A percentile compares a stretch with the other conserved stretches of the same genome.
Evolutionary conservation across 2,329 filamentous ascomycete genomes (phyloP).

Genomic region (Colletotrichum coccodes): DNA sequence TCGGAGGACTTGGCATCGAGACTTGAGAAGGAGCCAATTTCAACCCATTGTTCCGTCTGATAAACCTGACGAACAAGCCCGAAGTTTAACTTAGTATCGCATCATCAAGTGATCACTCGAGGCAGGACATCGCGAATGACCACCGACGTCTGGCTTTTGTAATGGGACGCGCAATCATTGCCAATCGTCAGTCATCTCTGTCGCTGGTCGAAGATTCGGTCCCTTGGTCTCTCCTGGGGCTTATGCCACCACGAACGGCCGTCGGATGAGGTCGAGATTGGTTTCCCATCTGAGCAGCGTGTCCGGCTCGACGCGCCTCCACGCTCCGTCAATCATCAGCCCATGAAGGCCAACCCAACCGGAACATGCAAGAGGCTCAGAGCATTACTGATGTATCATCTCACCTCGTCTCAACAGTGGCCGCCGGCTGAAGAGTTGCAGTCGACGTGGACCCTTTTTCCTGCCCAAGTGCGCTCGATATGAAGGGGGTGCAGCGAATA

Average conservation of each 20-base stretch:
- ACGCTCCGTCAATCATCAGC: slow-evolving; percentile 10
- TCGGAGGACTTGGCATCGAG: not conserved
- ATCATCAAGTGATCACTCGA: not conserved
- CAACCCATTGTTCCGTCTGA: not conserved
- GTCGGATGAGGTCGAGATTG: not conserved
- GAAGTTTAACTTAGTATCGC: not conserved
- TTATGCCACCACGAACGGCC: not conserved
- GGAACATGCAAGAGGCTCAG: not conserved
- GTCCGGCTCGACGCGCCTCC: slow-evolving; percentile 12
- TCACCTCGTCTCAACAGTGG: not conserved
- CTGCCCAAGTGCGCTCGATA: not conserved
- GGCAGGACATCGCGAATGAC: not conserved
- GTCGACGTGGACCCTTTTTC: slow-evolving; percentile 7
- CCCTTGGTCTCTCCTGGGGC: not conserved
- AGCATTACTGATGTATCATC: not conserved
- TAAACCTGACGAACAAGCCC: not conserved
- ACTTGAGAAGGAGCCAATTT: not conserved
- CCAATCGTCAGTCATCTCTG: slow-evolving; percentile 6
- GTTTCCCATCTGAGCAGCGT: not conserved
- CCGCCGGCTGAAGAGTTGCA: slow-evolving; percentile 6
- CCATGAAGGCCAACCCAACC: not conserved
- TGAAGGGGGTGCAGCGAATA: slow-evolving; percentile 27
- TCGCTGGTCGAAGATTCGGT: not conserved
- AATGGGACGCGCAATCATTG: slow-evolving; percentile 1
- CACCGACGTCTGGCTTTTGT: not conserved